Evolutionary conservation across 441 rosid species (phyloP).

Genomic region (Arabidopsis hybrid): DNA sequence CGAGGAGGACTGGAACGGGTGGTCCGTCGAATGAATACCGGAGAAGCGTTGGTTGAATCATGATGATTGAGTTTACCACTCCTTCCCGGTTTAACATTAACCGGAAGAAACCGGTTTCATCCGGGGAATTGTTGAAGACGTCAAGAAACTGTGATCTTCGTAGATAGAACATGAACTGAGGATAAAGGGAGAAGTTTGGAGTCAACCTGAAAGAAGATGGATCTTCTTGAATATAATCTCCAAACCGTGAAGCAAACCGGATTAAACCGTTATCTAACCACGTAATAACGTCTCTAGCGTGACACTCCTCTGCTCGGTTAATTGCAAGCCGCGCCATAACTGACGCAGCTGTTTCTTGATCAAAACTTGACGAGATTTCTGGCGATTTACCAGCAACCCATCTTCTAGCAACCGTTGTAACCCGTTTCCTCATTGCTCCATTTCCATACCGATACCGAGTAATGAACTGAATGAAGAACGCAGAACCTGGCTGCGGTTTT

Average conservation of each 20-base stretch:
- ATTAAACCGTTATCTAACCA: conserved; percentile 91
- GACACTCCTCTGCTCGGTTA: conserved; percentile 69
- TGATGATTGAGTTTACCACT: conserved; percentile 81
- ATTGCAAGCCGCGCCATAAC: conserved; percentile 95
- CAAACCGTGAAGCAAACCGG: conserved; percentile 76
- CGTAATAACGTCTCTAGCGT: conserved; percentile 83
- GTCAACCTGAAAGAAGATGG: conserved; percentile 87
- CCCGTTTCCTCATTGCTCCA: conserved; percentile 70
- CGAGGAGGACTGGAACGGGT: conserved; percentile 90
- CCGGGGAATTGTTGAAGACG: conserved; percentile 86
- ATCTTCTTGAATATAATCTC: conserved; percentile 87
- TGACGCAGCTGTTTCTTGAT: conserved; percentile 95
- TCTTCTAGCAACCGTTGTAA: conserved; percentile 93
- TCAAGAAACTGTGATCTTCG: conserved; percentile 95
- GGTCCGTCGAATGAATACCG: conserved; percentile 93
- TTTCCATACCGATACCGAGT: conserved; percentile 76
- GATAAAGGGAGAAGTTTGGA: conserved; percentile 87
- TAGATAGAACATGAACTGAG: conserved; percentile 94
- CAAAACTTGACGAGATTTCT: conserved; percentile 85
- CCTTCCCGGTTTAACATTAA: conserved; percentile 94
- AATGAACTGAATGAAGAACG: conserved; percentile 86
- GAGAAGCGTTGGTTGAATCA: conserved; percentile 93
- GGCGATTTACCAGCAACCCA: conserved; percentile 81
- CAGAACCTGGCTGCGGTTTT: conserved; percentile 76
- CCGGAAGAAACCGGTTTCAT: conserved; percentile 86